Base-by-base conservation (phyloP, 768 basidiomycete genomes). In the Galerina sulciceps region DNA sequence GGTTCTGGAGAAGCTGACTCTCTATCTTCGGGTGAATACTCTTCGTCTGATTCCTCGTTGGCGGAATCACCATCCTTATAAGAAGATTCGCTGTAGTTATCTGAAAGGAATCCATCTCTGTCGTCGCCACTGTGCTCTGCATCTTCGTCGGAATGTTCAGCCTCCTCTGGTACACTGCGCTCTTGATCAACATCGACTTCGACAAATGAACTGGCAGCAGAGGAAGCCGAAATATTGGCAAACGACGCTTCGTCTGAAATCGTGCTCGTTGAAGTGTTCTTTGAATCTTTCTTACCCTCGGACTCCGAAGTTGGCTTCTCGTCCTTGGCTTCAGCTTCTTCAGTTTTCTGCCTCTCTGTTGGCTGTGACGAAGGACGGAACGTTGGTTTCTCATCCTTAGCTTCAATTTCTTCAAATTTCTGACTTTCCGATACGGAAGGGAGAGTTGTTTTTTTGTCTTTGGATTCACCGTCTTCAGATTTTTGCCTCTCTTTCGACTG, bases 191-290 rank as follows among this genome's bases (percentile, higher is more conserved):
- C 63, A 54, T 50, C 65, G 51, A 83, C 74, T 40, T 83, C 79
- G 8, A 82, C 79, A 60, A 80, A 85, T 5, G 84, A 85, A 46
- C 82, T 82, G 31, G 71, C 62, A 35, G 69, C 67, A 15, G 81
- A 83, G 6, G 79, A 81, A 41, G 80, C 67, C 5, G 79, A 81
- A 44, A 81, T 69, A 35, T 71, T 78, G 14, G 72, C 71, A 37
- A 71, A 70, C 1, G 76, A 76, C 2, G 68, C 58, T 40, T 73
- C 68, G 42, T 65, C 65, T 11, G 71, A 43, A 6, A 45, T 22
- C n/a, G 49, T 58, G 14, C 15, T 31, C 10, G 43, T 23, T 4
- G 49, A 46, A 11, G 58, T 18, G 17, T 23, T 23, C 43, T 37
- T 18, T 31, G 43, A n/a, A 34, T 34, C 18, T 41, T 49, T 40